Conservation (phyloP, 1,284 basidiomycete species). For the Cryptococcus sp. region DNA sequence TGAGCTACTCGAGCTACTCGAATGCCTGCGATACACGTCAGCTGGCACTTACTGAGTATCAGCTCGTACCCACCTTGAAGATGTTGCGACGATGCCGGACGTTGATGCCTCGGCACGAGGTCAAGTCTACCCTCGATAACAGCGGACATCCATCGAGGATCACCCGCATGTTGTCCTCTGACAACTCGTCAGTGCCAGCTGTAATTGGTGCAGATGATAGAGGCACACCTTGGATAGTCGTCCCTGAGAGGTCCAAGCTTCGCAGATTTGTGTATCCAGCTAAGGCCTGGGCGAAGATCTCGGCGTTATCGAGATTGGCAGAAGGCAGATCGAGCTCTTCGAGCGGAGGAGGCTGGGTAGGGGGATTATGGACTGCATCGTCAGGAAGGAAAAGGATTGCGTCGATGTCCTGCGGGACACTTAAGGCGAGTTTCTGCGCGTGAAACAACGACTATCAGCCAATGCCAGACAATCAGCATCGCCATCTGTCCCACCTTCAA, state of each 20-base stretch:
- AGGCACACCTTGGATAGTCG: constrained; percentile 28
- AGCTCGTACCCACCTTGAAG: constrained; percentile 28
- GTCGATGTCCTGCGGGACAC: constrained; percentile 12
- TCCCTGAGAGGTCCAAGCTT: constrained; percentile 32
- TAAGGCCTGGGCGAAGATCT: constrained; percentile 13
- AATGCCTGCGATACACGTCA: too few relatives aligned
- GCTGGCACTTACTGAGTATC: too few relatives aligned
- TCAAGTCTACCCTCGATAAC: constrained; percentile 32
- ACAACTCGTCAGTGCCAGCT: neutral
- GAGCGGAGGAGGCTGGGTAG: constrained; percentile 11
- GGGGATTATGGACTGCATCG: neutral
- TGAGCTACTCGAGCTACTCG: too few relatives aligned
- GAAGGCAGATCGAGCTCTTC: constrained; percentile 30
- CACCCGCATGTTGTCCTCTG: constrained; percentile 31
- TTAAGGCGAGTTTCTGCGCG: constrained; percentile 17
- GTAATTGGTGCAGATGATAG: neutral
- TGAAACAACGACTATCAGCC: constrained; percentile 15
- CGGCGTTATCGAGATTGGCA: constrained; percentile 13
- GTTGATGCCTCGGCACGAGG: constrained; percentile 36
- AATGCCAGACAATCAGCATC: neutral
- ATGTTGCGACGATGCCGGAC: constrained; percentile 38
- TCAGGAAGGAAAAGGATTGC: constrained; percentile 5
- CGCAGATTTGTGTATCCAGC: constrained; percentile 20
- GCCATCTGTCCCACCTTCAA: constrained; percentile 17
- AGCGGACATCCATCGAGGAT: constrained; percentile 29